Percentiles rank a stretch among this genome's conserved stretches.
Evolutionary conservation across 805 yeast genomes (phyloP).

Genomic region (Yarrowia yakushimensis): DNA sequence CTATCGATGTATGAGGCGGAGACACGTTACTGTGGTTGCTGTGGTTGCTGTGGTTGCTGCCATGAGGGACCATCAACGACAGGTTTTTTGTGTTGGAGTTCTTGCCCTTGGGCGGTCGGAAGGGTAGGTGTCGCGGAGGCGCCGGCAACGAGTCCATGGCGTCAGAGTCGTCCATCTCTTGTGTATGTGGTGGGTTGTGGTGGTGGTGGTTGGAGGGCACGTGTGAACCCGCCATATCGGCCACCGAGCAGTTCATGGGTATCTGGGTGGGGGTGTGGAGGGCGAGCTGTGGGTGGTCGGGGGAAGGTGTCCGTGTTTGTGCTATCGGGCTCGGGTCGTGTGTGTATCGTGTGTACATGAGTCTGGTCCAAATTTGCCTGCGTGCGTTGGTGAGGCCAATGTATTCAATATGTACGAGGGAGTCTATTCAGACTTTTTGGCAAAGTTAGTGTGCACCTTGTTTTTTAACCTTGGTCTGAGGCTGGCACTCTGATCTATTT

Average conservation of each 20-base stretch:
- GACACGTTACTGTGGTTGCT: background rate
- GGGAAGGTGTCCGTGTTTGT: too few species aligned
- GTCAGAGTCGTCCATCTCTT: background rate
- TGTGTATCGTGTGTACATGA: background rate
- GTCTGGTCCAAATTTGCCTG: background rate
- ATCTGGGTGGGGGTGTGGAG: background rate
- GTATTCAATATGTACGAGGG: slow-evolving; percentile 9
- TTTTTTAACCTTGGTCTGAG: slow-evolving; percentile 18
- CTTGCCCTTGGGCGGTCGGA: slow-evolving; percentile 19
- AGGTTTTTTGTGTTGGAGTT: slow-evolving; percentile 23
- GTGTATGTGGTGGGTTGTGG: background rate
- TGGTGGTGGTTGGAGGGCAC: slow-evolving; percentile 17
- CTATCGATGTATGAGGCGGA: background rate
- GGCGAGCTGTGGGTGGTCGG: background rate
- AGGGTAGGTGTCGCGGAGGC: slow-evolving; percentile 13
- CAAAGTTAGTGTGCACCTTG: slow-evolving; percentile 23
- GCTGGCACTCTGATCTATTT: slow-evolving; percentile 25
- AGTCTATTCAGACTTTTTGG: slow-evolving; percentile 16
- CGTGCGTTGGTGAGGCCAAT: slow-evolving; percentile 9
- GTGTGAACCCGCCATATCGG: slow-evolving; percentile 17
- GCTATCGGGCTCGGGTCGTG: background rate
- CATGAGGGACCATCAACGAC: slow-evolving; percentile 1
- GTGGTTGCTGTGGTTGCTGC: background rate
- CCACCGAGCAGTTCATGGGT: slow-evolving; percentile 24
- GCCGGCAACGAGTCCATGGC: slow-evolving; percentile 4